Evolutionary conservation across 306 rosid genomes (phyloP), one percentile per base, ranked within the genome.

Genomic region (Prunus mongolica): DNA sequence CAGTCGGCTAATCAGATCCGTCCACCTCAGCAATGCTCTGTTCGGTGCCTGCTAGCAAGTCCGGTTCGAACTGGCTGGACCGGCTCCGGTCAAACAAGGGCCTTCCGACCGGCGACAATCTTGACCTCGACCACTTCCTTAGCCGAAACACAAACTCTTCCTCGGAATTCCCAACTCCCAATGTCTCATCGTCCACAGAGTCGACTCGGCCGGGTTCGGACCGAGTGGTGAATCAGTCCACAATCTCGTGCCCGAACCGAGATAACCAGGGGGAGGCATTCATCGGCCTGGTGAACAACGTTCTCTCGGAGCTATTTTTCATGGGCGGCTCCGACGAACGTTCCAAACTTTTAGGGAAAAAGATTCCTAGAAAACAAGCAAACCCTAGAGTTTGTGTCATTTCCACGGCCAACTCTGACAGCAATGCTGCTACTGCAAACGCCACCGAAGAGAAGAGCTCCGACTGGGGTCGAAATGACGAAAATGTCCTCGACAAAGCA

Each of bases 21-120:
- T 46, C 55, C 73, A 51, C 52, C 51, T 71, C 65, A 47, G 9
- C 88, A 25, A 93, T 93, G 98, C 87, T 89, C 84, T 89, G 91
- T 78, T 89, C 97, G 6, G 75, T 72, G 14, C 93, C 86, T 7
- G 78, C 86, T 84, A 78, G 70, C 5, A 91, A 91, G 80, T 78
- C 93, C 87, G 83, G 84, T 62, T 82, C 89, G 1, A 90, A 83
- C 76, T 94, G 97, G 99, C 90, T 95, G 61, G 93, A 90, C 87
- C 93, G 99, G 3, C 97, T 95, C 75, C 93, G 97, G 19, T 90
- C 93, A 80, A 89, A 47, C 80, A 92, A 87, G 73, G 99, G 97
- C 52, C 80, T 95, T 75, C 92, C 97, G 0, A 73, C 89, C 84
- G 86, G 76, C 76, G 89, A 90, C 60, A 56, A 84, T 65, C 85